Percentiles rank a stretch among this genome's conserved stretches.
Evolutionary conservation across 2,329 filamentous ascomycete species (phyloP).

Genomic region (Chalara sp.): DNA sequence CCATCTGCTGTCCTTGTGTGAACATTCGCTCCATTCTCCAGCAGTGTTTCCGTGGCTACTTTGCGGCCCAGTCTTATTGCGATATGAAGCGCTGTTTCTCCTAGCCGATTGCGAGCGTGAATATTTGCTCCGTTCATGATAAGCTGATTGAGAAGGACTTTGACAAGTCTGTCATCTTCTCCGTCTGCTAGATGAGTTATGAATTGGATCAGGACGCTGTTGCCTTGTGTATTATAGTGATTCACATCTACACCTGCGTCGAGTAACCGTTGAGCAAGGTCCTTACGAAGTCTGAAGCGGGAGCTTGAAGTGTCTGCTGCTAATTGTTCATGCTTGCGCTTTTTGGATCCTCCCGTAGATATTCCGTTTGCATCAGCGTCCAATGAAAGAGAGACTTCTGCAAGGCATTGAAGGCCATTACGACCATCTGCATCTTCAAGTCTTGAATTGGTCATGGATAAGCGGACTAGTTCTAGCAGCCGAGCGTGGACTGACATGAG

Average conservation of each 20-base stretch:
- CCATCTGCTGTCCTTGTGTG: conserved; percentile 9
- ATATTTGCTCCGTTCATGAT: conserved; percentile 10
- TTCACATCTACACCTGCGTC: conserved; percentile 8
- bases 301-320: background rate
- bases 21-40: conserved; percentile 9
- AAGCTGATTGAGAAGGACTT: conserved; percentile 6
- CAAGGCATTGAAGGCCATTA: conserved; percentile 11
- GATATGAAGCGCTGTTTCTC: conserved; percentile 14
- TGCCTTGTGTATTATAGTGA: conserved; percentile 10
- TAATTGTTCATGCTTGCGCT: conserved; percentile 2
- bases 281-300: conserved; percentile 5
- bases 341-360: background rate
- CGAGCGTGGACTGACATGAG: conserved; percentile 2
- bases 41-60: conserved; percentile 8
- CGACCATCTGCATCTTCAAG: conserved; percentile 6
- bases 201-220: conserved; percentile 12
- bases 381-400: conserved; percentile 6
- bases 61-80: conserved; percentile 13
- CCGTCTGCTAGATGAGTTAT: conserved; percentile 9
- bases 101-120: conserved; percentile 9
- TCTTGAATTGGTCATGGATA: conserved; percentile 1
- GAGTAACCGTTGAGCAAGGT: conserved; percentile 6
- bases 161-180: conserved; percentile 11
- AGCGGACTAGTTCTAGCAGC: conserved; percentile 3
- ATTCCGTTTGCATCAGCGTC: background rate